These are phyloP conservation scores for Trichoderma breve DNA, from an alignment of 2,329 filamentous ascomycete species.

Conservation along the genomic window DNA sequence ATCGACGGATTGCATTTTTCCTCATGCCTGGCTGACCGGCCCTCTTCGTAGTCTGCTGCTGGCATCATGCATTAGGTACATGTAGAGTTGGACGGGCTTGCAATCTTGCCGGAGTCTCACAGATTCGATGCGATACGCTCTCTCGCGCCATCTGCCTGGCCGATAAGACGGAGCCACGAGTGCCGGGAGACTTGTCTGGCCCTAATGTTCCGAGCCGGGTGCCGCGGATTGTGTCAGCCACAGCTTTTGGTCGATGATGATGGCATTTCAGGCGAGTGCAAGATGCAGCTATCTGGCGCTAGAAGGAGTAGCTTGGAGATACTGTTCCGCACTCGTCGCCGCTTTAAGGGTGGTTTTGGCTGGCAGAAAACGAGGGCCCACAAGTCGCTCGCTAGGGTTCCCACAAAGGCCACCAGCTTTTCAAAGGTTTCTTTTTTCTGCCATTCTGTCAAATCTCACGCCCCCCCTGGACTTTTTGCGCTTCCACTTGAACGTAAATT, in stretches of 20 bases:
- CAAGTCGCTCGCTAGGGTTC: not conserved
- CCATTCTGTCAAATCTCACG: constrained; percentile 4
- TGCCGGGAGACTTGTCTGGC: constrained; percentile 6
- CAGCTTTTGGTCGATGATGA: not conserved
- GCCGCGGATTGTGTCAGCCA: constrained; percentile 9
- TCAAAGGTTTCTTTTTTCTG: not conserved
- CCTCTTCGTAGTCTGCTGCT: not conserved
- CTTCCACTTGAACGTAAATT: not conserved
- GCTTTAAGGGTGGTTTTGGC: constrained; percentile 12
- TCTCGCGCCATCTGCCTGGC: not conserved
- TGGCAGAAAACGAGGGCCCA: constrained; percentile 1
- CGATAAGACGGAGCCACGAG: constrained; percentile 10
- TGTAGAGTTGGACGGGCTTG: not conserved
- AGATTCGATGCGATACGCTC: not conserved
- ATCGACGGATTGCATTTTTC: not conserved
- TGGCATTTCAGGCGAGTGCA: constrained; percentile 4
- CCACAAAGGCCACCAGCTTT: not conserved
- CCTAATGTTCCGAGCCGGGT: constrained; percentile 9
- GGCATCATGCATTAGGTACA: constrained; percentile 3
- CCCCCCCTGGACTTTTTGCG: not conserved
- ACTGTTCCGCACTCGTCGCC: not conserved
- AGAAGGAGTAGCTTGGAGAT: not conserved
- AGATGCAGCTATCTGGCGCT: constrained; percentile 11
- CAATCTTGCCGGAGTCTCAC: constrained; percentile 11
- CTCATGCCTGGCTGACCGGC: not conserved